A percentile compares a stretch with the other conserved stretches of the same genome.
phyloP scores from a whole-genome alignment of 495 filamentous ascomycete species.

The Talaromyces proteolyticus region DNA sequence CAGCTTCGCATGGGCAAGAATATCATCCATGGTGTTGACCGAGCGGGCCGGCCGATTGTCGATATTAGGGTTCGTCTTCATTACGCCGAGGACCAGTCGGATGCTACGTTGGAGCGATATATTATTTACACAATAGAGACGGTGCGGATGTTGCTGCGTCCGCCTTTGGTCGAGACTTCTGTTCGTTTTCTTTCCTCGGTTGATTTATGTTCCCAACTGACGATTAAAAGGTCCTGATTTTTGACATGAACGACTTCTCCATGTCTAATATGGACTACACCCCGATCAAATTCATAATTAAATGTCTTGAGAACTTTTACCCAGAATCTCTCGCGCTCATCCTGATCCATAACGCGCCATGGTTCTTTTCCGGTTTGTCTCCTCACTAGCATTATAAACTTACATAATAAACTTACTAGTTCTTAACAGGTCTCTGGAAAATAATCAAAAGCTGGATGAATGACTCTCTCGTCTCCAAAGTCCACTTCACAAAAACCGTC shows the following conservation, averaged over 20 bases:
- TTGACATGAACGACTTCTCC: slow-evolving; percentile 90
- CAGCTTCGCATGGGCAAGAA: slow-evolving; percentile 90
- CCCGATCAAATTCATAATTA: slow-evolving; percentile 95
- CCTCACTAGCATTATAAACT: neutral
- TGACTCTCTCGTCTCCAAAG: slow-evolving; percentile 88
- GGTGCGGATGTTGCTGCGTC: slow-evolving; percentile 65
- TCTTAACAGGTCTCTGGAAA: slow-evolving; percentile 61
- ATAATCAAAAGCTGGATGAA: slow-evolving; percentile 94
- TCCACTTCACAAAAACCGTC: slow-evolving; percentile 80
- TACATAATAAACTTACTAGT: neutral
- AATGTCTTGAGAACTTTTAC: slow-evolving; percentile 96
- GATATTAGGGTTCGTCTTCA: slow-evolving; percentile 76
- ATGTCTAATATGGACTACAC: slow-evolving; percentile 75
- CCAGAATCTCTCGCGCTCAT: slow-evolving; percentile 83
- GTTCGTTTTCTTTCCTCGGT: slow-evolving; percentile 43
- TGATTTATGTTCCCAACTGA: slow-evolving; percentile 9
- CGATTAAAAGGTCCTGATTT: slow-evolving; percentile 71
- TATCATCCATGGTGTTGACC: slow-evolving; percentile 81
- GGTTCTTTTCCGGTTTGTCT: slow-evolving; percentile 75
- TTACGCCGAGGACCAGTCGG: slow-evolving; percentile 77
- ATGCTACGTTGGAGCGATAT: slow-evolving; percentile 72
- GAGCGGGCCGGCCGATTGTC: slow-evolving; percentile 76
- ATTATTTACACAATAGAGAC: slow-evolving; percentile 94
- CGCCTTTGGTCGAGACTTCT: slow-evolving; percentile 78
- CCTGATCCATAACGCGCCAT: slow-evolving; percentile 89